Base-by-base conservation (phyloP, 495 filamentous ascomycete genomes). In the Aspergillus cavernicola region DNA sequence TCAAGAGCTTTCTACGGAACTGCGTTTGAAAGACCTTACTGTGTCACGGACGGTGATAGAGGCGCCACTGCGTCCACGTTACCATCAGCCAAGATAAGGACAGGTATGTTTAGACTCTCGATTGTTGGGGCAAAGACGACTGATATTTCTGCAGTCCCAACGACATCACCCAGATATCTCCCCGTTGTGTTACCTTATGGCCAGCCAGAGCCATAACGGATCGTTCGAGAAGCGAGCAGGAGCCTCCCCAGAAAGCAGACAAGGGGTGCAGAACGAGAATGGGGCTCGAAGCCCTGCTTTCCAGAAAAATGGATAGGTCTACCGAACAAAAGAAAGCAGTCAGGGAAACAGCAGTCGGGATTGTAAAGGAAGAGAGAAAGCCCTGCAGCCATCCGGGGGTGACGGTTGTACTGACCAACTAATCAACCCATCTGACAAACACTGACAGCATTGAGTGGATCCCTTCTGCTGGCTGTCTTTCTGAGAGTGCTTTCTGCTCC, bases 361-460 rank as follows among this genome's bases (percentile, higher is more conserved):
- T 32, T 36, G 5, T 39, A 48, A 45, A 47, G 19, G 31, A 42
- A 43, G 43, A 50, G 36, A 50, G 33, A 43, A 55, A 39, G 33
- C 23, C 50, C 57, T 63, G 60, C 60, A 63, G 60, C 54, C 57
- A 60, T 57, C 60, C 60, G 60, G 51, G 45, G 42, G 41, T 15
- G 52, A 57, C 50, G 53, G 60, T 59, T 58, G 59, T 62, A 58
- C 59, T 60, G 57, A 32, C 52, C 54, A 63, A 55, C 52, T 54
- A 41, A 47, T 20, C 42, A 46, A 50, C 19, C 60, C 42, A 55
- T 57, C 46, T 29, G 52, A 60, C 60, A 63, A 63, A 63, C 60
- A 63, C 57, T 55, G 47, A 42, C 56, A 48, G 51, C 43, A 47
- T 41, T 47, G 18, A 53, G 51, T 55, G 53, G 53, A 52, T 48